A percentile compares a stretch with the other conserved stretches of the same genome.
phyloP scores from a whole-genome alignment of 306 rosid genomes.

The Acmispon strigosus region DNA sequence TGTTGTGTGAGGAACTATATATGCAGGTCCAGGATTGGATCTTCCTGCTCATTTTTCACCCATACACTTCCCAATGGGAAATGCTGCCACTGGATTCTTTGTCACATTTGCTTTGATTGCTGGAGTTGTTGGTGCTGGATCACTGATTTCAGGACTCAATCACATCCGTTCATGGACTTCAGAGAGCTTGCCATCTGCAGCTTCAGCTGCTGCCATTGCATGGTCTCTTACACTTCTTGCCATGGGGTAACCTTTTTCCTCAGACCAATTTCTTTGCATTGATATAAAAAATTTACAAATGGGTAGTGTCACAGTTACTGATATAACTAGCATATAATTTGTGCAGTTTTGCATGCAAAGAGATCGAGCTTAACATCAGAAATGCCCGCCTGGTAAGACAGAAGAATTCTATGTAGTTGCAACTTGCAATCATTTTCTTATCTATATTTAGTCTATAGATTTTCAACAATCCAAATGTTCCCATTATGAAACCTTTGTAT shows the following conservation, averaged over 20 bases:
- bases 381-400: slow-evolving; percentile 75
- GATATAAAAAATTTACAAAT: not conserved
- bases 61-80: slow-evolving; percentile 87
- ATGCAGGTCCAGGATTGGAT: slow-evolving; percentile 52
- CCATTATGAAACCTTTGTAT: not conserved
- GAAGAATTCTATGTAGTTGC: not conserved
- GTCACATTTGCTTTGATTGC: slow-evolving; percentile 79
- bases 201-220: slow-evolving; percentile 66
- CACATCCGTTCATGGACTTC: slow-evolving; percentile 75
- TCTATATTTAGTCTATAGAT: not conserved
- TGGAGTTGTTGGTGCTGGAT: slow-evolving; percentile 81
- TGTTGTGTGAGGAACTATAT: slow-evolving; percentile 5
- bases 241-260: slow-evolving; percentile 59
- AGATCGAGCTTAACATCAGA: slow-evolving; percentile 66
- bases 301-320: not conserved
- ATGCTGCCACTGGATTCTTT: slow-evolving; percentile 96
- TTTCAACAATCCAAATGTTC: not conserved
- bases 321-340: slow-evolving; percentile 8
- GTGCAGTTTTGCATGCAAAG: slow-evolving; percentile 84
- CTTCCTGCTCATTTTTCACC: slow-evolving; percentile 95
- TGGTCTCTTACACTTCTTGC: slow-evolving; percentile 94
- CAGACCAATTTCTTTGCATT: not conserved
- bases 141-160: slow-evolving; percentile 56
- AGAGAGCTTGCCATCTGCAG: slow-evolving; percentile 83
- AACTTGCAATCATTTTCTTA: not conserved